Evolutionary conservation across 2,329 filamentous ascomycete genomes (phyloP), one percentile per base, ranked within the genome.

Genomic region (Fusarium sp.): DNA sequence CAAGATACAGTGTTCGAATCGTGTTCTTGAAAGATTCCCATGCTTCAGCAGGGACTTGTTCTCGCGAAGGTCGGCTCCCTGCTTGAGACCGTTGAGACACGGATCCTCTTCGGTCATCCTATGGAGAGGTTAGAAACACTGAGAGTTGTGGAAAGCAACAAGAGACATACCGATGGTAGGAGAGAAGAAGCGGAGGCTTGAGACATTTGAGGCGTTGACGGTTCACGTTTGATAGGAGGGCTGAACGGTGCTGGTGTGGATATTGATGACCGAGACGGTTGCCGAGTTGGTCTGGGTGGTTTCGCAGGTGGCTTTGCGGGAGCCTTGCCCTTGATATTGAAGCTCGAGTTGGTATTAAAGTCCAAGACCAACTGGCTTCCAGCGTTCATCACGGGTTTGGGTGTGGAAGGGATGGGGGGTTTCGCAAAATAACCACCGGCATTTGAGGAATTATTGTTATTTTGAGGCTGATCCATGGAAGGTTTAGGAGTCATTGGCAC

Each of bases 1-100:
- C 84, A 7, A 86, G 77, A 64, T 86, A 86, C 34, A 86, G 62
- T 11, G 77, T 73, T 42, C 81, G 79, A 46, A 86, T 86, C 7
- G 79, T 82, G 45, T 76, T 73, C 71, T 85, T 86, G 60, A 83
- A 81, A 28, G 80, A 77, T 67, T 85, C 84, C 84, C 84, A 86
- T 40, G 80, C 77, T 68, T 83, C 82, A 22, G 80, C 80, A 63
- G 82, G 81, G 51, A 83, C 81, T 69, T 82, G 80, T 66, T 83
- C 81, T 61, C 82, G 74, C 46, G 81, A 80, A 26, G 78, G 77
- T 49, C 81, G 77, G 69, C 73, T 74, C 60, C 77, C 79, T 49
- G 70, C 66, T 55, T 77, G 76, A 39, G 77, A 63, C 69, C 73
- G 75, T 63, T 72, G 72, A 63, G 73, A 76, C 60, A 75, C 63